Evolutionary conservation across 1,139 yeast species (phyloP), one percentile per base, ranked within the genome.

Genomic region (Pneumocystis oryctolagi): DNA sequence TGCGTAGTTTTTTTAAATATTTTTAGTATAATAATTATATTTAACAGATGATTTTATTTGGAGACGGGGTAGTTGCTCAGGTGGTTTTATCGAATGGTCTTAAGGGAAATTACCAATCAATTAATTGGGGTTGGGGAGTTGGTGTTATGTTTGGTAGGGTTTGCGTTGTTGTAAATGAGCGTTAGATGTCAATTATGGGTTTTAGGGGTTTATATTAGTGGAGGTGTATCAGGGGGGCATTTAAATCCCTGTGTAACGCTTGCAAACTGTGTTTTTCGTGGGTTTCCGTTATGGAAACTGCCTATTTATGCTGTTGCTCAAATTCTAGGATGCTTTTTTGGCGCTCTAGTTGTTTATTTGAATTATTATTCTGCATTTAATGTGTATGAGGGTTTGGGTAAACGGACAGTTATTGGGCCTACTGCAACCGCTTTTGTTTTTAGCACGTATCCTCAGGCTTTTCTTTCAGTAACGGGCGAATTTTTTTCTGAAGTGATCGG

Each of bases 111-210:
- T 76, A 74, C 64, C 76, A 75, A 61, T 74, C 77, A 30, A 72
- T 79, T 64, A 76, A 78, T 8, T 70, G 79, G 64, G 75, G 78
- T 34, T 80, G 82, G 82, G 83, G 80, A 60, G 74, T 78, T 55
- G 82, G 81, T 1, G 82, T 78, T 63, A 77, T 78, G 68, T 70
- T 79, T 69, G 82, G 82, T 30, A 68, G 78, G 73, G 68, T 68
- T 59, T n/a, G 64, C 66, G 25, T 66, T 67, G 9, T 9, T 39
- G 55, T 14, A 37, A 37, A n/a, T n/a, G n/a, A n/a, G n/a, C 8
- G 5, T 60, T 14, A 6, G 3, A 1, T 1, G 14, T 14, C 6
- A 18, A 25, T 20, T 16, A 14, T 25, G 34, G 31, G 12, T 20
- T 37, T 78, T 64, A 42, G 62, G 62, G 5, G 65, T 66, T 35